Evolutionary conservation across 2,329 filamentous ascomycete genomes (phyloP).

Genomic region (Stachybotrys elegans): DNA sequence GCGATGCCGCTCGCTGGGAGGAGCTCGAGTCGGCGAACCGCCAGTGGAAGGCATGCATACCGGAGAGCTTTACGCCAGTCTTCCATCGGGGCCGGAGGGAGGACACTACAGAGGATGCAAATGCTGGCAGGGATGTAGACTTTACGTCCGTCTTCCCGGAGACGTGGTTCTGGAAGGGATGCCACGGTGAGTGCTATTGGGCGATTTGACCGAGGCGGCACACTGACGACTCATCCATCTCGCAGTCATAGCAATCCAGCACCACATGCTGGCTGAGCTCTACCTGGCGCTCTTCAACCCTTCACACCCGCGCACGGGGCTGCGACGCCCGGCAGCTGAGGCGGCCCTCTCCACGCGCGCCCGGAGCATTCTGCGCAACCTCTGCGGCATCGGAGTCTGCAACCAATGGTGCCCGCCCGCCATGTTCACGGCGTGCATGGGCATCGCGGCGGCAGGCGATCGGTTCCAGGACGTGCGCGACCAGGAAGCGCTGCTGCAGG

Average conservation of each 20-base stretch:
- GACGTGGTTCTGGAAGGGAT: background rate
- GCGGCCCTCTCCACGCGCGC: conserved; percentile 23
- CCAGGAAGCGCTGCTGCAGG: conserved; percentile 41
- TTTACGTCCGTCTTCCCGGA: background rate
- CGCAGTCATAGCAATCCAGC: background rate
- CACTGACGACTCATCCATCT: background rate
- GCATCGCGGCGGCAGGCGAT: conserved; percentile 45
- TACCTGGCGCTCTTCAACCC: conserved; percentile 33
- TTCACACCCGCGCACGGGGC: conserved; percentile 33
- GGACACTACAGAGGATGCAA: background rate
- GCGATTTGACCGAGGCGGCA: too few relatives aligned
- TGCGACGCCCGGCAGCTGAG: conserved; percentile 21
- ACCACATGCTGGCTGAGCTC: background rate
- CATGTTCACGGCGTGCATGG: conserved; percentile 52
- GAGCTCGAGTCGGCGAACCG: conserved; percentile 27
- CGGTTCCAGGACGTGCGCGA: conserved; percentile 39
- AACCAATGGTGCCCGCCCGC: conserved; percentile 51
- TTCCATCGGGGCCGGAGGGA: background rate
- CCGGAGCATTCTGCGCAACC: conserved; percentile 39
- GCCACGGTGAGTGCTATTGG: background rate
- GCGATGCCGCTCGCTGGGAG: conserved; percentile 8
- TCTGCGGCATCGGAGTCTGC: conserved; percentile 55
- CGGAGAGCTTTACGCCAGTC: conserved; percentile 24
- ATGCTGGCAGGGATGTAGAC: background rate
- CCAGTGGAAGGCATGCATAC: conserved; percentile 41